These are phyloP conservation scores for Thraustochytrium striatum DNA, from an alignment of 352 stramenopile species.

Conservation along the genomic window DNA sequence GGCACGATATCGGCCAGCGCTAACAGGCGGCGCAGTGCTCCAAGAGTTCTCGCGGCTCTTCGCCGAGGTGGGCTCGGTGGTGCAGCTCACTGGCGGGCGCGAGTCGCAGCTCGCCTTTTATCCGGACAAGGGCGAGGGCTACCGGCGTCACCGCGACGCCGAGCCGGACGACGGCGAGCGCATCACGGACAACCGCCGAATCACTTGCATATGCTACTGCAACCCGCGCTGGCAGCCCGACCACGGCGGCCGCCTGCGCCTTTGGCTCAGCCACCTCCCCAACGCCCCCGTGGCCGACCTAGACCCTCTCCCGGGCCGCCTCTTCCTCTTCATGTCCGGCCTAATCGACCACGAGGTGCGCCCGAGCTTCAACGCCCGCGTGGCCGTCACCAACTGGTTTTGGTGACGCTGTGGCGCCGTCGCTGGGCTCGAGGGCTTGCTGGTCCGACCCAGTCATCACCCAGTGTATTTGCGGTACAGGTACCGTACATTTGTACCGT, in stretches of 20 bases:
- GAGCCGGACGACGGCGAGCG: constrained; percentile 10
- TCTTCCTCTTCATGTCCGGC: constrained; percentile 30
- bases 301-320: constrained; percentile 2
- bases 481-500: no score
- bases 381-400: constrained; percentile 42
- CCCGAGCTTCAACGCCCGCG: constrained; percentile 22
- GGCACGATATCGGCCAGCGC: no score
- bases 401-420: no score
- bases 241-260: constrained; percentile 19
- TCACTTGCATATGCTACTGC: constrained; percentile 40
- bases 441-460: no score
- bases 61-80: constrained; percentile 10
- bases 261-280: constrained; percentile 38
- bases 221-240: constrained; percentile 18
- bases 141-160: constrained; percentile 31
- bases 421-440: no score
- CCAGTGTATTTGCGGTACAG: no score
- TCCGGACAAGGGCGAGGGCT: constrained; percentile 24
- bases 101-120: constrained; percentile 38
- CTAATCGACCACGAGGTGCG: constrained; percentile 39
- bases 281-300: constrained; percentile 14
- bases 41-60: constrained; percentile 2
- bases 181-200: constrained; percentile 33
- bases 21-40: neutral
- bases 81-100: constrained; percentile 11